Evolutionary conservation across 495 filamentous ascomycete genomes (phyloP).

Genomic region (Rostrohypoxylon terebratum): DNA sequence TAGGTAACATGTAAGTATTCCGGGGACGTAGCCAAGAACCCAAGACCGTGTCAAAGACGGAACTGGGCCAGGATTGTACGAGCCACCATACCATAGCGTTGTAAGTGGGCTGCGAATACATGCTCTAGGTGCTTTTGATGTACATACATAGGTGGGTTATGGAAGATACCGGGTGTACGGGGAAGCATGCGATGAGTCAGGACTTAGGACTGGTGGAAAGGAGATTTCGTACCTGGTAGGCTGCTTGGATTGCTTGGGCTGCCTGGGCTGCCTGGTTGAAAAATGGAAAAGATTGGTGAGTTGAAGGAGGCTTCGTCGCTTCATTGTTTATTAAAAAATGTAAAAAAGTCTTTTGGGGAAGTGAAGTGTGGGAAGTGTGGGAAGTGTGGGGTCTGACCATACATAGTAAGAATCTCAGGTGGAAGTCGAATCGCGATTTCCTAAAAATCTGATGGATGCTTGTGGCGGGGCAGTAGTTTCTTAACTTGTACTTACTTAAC

Average conservation of each 20-base stretch:
- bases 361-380: conserved; percentile 41
- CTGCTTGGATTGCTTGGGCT: neutral
- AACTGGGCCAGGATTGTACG: conserved; percentile 26
- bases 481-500: conserved; percentile 39
- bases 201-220: conserved; percentile 6
- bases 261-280: neutral
- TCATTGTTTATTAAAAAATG: conserved; percentile 13
- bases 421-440: conserved; percentile 40
- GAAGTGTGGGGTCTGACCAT: conserved; percentile 38
- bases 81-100: conserved; percentile 29
- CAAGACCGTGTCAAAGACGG: conserved; percentile 30
- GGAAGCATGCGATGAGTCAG: conserved; percentile 37
- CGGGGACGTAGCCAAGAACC: conserved; percentile 35
- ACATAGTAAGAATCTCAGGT: neutral
- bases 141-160: conserved; percentile 6
- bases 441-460: conserved; percentile 13
- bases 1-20: neutral
- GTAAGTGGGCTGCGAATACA: conserved; percentile 6
- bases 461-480: conserved; percentile 25
- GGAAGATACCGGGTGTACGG: conserved; percentile 28
- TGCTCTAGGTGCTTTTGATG: conserved; percentile 1
- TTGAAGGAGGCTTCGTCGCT: conserved; percentile 11
- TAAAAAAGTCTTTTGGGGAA: conserved; percentile 28
- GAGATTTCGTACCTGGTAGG: neutral
- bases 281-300: neutral